Evolutionary conservation across 2,329 filamentous ascomycete genomes (phyloP), one percentile per base, ranked within the genome.

Genomic region (Sarocladiaceae sp.): DNA sequence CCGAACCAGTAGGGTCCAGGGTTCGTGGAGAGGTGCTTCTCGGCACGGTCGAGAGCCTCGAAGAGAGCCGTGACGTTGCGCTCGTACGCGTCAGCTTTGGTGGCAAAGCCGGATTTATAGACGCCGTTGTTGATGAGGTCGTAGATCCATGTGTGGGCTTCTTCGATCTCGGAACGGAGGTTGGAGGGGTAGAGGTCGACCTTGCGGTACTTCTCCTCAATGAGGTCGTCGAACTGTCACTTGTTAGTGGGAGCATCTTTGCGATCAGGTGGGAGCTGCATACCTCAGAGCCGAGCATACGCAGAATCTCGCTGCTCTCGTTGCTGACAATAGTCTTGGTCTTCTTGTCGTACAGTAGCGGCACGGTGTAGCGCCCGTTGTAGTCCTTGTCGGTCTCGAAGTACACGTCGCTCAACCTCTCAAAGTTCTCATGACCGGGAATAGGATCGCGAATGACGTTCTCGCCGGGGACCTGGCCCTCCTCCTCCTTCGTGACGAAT

Each of bases 251-350:
- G n/a, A n/a, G n/a, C n/a, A n/a, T n/a, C n/a, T n/a, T n/a, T n/a
- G n/a, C n/a, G n/a, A n/a, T n/a, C n/a, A n/a, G n/a, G 31, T 7
- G 18, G 33, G 7, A 12, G 18, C 12, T 6, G 24, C 58, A 15
- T 43, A 88, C 88, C 56, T 80, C 86, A 33, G 74, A 75, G 59
- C 86, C 86, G 49, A 96, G 71, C 86, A 95, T 95, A 59, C 90
- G 82, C 61, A 95, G 82, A 60, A 96, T 95, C 68, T 96, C 90
- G 53, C 83, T 82, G 63, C 85, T 88, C 74, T 95, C 90, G 54
- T 96, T 96, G 76, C 76, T 93, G 50, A 95, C 89, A 57, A 95
- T 94, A 26, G 70, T 77, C 56, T 82, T 76, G 43, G 70, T 67
- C 68, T 84, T 81, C 67, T 80, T 88, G 66, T 95, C 88, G 67